phyloP scores from a whole-genome alignment of 1,284 basidiomycete species.

The Entoloma clypeatum region DNA sequence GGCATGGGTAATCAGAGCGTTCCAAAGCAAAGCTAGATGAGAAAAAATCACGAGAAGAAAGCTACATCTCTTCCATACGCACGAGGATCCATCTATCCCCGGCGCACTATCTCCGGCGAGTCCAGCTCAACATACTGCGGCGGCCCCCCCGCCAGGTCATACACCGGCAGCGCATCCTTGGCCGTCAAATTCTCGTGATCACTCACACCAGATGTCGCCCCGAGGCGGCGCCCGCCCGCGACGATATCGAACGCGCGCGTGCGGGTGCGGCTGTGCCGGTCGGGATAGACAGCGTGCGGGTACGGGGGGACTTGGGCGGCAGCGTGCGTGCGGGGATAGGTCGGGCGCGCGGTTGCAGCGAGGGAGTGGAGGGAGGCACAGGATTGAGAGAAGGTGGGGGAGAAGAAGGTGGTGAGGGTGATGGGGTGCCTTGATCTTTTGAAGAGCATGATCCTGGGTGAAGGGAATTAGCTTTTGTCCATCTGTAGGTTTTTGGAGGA shows the following conservation, averaged over 20 bases:
- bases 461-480: too few relatives aligned
- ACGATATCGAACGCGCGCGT: conserved; percentile 35
- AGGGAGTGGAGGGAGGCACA: conserved; percentile 10
- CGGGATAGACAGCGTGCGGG: too few relatives aligned
- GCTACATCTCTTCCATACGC: neutral
- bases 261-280: too few relatives aligned
- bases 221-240: conserved; percentile 32
- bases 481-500: too few relatives aligned
- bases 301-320: too few relatives aligned
- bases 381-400: conserved; percentile 6
- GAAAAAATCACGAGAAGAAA: too few relatives aligned
- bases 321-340: too few relatives aligned
- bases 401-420: conserved; percentile 8
- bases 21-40: too few relatives aligned
- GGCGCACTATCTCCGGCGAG: neutral
- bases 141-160: conserved; percentile 39
- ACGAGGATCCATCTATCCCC: neutral
- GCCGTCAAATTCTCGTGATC: conserved; percentile 28
- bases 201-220: conserved; percentile 12
- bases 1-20: too few relatives aligned
- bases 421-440: conserved; percentile 3
- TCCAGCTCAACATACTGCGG: conserved; percentile 35
- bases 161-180: conserved; percentile 45
- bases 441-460: too few relatives aligned
- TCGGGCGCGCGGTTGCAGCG: too few relatives aligned